Evolutionary conservation across 2,329 filamentous ascomycete genomes (phyloP), one percentile per base, ranked within the genome.

Genomic region (Leptographium flavum): DNA sequence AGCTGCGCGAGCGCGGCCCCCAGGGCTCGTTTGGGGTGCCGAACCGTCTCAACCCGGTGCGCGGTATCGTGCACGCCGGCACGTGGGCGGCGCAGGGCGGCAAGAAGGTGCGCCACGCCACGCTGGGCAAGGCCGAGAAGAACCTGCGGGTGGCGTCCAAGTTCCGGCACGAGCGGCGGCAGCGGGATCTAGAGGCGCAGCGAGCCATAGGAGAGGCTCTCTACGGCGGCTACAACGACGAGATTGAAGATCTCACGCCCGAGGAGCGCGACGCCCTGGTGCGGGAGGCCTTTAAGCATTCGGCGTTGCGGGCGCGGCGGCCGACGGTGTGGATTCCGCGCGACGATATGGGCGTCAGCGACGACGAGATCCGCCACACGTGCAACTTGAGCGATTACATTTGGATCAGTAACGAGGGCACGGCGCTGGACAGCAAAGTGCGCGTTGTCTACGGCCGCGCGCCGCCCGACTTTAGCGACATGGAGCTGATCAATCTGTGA

Each of bases 391-490:
- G 81, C 57, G 76, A 84, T 48, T 71, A 78, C 50, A 83, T 96
- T 43, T 94, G 87, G 84, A 87, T 96, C 58, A 94, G 85, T 55
- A 95, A 95, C 60, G 83, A 93, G 59, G 87, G 87, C 47, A 87
- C 90, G 19, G 84, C 86, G 10, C 67, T 96, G 54, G 87, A 95
- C 65, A 83, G 79, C 46, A 87, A 87, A 60, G 77, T 78, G 27
- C 77, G 83, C 17, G 87, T 94, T 5, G 76, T 94, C 32, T 95
- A 92, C 61, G 82, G 83, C 51, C 78, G 77, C 50, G 84, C 87
- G 49, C 88, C 88, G 15, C 88, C 88, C 0, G 87, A 94, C 63
- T 93, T 94, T 58, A 87, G 83, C 0, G 85, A 93, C 62, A 70
- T 90, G 25, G 87, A 94, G 63, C 66, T 94, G 55, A 93, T 94